Evolutionary conservation across 2,329 filamentous ascomycete species (phyloP).

Genomic region (Coniochaeta sp.): DNA sequence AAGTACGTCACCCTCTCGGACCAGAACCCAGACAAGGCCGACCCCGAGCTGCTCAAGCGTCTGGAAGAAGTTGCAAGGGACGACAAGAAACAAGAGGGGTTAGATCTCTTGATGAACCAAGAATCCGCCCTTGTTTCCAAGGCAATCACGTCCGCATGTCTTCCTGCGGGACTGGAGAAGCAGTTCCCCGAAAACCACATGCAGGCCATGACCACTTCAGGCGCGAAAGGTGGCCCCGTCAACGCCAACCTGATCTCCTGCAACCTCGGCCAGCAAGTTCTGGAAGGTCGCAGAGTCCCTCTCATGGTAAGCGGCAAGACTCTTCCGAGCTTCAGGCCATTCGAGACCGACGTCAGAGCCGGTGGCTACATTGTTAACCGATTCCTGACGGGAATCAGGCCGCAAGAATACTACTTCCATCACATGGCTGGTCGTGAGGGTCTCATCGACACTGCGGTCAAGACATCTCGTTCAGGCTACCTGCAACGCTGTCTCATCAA

Average conservation of each 20-base stretch:
- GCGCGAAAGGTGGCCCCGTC: conserved; percentile 86
- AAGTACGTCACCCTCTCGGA: conserved; percentile 82
- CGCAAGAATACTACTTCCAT: conserved; percentile 99
- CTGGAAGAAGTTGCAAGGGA: conserved; percentile 88
- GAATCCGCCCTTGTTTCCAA: conserved; percentile 65
- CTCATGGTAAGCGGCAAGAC: conserved; percentile 98
- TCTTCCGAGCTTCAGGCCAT: conserved; percentile 86
- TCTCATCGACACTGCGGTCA: conserved; percentile 97
- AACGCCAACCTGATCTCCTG: conserved; percentile 98
- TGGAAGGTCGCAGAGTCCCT: conserved; percentile 91
- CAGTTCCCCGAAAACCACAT: conserved; percentile 96
- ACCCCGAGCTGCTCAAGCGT: conserved; percentile 66
- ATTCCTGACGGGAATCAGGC: conserved; percentile 95
- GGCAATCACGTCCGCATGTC: conserved; percentile 67
- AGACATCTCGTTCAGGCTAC: conserved; percentile 95
- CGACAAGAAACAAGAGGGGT: conserved; percentile 79
- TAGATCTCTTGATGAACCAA: conserved; percentile 83
- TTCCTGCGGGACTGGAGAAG: conserved; percentile 80
- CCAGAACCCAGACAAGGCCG: conserved; percentile 51
- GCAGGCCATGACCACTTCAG: conserved; percentile 97
- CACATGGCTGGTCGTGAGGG: conserved; percentile 98
- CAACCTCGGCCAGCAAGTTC: conserved; percentile 91
- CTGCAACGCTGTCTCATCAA: conserved; percentile 96
- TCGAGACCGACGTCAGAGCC: conserved; percentile 80
- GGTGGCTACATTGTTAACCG: conserved; percentile 92